These are phyloP conservation scores for Draba incana DNA, from an alignment of 345 rosid species.

Conservation along the genomic window DNA sequence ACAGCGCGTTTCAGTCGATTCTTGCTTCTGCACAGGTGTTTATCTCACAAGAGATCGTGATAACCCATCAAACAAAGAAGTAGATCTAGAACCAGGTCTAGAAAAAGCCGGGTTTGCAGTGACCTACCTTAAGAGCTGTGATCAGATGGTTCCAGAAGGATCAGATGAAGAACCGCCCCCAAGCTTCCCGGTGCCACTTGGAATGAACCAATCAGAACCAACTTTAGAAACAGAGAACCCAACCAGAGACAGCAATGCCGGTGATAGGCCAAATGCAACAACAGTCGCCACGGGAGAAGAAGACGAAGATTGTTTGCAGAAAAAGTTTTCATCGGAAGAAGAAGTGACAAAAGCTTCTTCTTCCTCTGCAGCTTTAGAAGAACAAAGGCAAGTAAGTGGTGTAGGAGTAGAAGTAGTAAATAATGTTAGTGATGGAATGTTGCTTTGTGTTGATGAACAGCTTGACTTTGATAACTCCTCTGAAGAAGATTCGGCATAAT, in stretches of 20 bases:
- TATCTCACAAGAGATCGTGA: neutral
- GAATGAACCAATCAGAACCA: constrained; percentile 24
- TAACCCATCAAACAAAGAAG: constrained; percentile 30
- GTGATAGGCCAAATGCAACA: constrained; percentile 8
- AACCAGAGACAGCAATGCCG: constrained; percentile 9
- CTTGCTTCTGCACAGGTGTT: constrained; percentile 24
- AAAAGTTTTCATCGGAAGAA: constrained; percentile 47
- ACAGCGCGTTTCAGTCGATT: constrained; percentile 1
- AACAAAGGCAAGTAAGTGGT: constrained; percentile 32
- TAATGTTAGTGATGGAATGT: constrained; percentile 44
- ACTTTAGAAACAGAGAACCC: constrained; percentile 25
- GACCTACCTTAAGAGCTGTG: constrained; percentile 23
- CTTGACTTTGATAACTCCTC: constrained; percentile 37
- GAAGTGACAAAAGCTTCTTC: constrained; percentile 18
- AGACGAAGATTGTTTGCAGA: constrained; percentile 42
- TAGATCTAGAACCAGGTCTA: neutral
- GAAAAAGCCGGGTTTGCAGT: neutral
- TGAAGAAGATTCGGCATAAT: constrained; percentile 26
- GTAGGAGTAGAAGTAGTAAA: constrained; percentile 36
- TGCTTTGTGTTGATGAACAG: constrained; percentile 49
- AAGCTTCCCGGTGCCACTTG: constrained; percentile 33
- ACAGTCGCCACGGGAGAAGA: constrained; percentile 6
- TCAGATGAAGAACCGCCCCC: constrained; percentile 22
- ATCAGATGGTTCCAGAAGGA: constrained; percentile 39
- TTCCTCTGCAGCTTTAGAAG: constrained; percentile 29